These are phyloP conservation scores for Mortierella sp. DNA, from an alignment of 371 early-diverging fungal genomes.

Conservation along the genomic window DNA sequence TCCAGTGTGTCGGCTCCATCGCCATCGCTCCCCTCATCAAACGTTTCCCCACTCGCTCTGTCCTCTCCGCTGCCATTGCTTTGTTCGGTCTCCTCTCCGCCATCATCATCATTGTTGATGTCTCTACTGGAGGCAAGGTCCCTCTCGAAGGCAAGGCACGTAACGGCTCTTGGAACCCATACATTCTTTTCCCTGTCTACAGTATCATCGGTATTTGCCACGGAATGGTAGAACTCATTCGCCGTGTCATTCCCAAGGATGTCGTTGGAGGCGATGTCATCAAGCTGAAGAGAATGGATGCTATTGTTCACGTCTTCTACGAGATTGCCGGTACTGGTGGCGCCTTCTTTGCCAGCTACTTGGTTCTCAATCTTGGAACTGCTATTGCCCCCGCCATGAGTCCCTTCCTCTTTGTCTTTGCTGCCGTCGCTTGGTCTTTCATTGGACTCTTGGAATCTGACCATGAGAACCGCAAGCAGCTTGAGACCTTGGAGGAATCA, in stretches of 20 bases:
- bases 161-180: slow-evolving; percentile 45
- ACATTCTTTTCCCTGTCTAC: slow-evolving; percentile 59
- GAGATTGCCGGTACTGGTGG: slow-evolving; percentile 68
- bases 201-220: slow-evolving; percentile 60
- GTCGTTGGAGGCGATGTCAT: slow-evolving; percentile 67
- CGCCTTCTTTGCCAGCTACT: slow-evolving; percentile 61
- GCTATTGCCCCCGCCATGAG: slow-evolving; percentile 59
- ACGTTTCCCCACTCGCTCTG: slow-evolving; percentile 55
- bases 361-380: slow-evolving; percentile 58
- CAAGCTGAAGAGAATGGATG: slow-evolving; percentile 68
- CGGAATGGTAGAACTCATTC: slow-evolving; percentile 66
- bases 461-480: slow-evolving; percentile 19
- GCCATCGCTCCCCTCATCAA: slow-evolving; percentile 62
- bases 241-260: slow-evolving; percentile 69
- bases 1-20: slow-evolving; percentile 64
- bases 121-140: slow-evolving; percentile 60
- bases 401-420: slow-evolving; percentile 59
- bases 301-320: slow-evolving; percentile 65
- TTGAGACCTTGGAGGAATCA: slow-evolving; percentile 19
- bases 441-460: slow-evolving; percentile 51
- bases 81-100: slow-evolving; percentile 58
- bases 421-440: slow-evolving; percentile 59
- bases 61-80: slow-evolving; percentile 59
- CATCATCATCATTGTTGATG: slow-evolving; percentile 62
- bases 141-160: slow-evolving; percentile 23